Evolutionary conservation across 2,329 filamentous ascomycete species (phyloP), one percentile per base, ranked within the genome.

Genomic region (Penicillium fuscoglaucum): DNA sequence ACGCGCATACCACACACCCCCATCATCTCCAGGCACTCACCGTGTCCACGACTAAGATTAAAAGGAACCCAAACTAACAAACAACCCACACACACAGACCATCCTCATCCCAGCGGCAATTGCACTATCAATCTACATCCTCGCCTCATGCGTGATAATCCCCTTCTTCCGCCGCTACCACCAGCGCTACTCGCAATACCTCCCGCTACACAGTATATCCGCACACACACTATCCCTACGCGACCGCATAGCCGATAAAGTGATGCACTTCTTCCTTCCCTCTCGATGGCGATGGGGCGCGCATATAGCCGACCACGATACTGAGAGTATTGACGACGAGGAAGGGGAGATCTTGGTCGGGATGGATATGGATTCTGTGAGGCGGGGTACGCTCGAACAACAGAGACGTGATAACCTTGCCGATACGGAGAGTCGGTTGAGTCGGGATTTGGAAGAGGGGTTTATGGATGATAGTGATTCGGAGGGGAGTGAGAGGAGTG

Each of bases 361-460:
- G 17, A 79, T 84, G 61, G 81, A 85, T 50, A 83, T 89, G 41
- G 79, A 85, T 62, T 67, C 74, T 10, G 66, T 73, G 26, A 71
- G 78, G 40, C 70, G 80, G 50, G 78, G 79, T 59, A 79, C 76
- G 3, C 61, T 80, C 59, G 71, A 75, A 63, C 13, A 48, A 37
- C 70, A 72, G 67, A 68, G 63, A 79, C 81, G 57, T 75, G 80
- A 55, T 76, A 76, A 49, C 69, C 12, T 37, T 77, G 66, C 65
- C n/a, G 73, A 73, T 33, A 74, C 62, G 49, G 74, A 74, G 66
- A 70, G 84, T 65, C 82, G 91, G 61, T 69, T 96, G 61, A 93
- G 90, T 72, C 82, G 91, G 76, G 91, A 96, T 78, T 74, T 93
- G 52, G 90, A 93, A 72, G 83, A 88, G 68, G 88, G 87, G 0